These are phyloP conservation scores for Saitozyma sp. DNA, from an alignment of 768 basidiomycete genomes.

Conservation along the genomic window DNA sequence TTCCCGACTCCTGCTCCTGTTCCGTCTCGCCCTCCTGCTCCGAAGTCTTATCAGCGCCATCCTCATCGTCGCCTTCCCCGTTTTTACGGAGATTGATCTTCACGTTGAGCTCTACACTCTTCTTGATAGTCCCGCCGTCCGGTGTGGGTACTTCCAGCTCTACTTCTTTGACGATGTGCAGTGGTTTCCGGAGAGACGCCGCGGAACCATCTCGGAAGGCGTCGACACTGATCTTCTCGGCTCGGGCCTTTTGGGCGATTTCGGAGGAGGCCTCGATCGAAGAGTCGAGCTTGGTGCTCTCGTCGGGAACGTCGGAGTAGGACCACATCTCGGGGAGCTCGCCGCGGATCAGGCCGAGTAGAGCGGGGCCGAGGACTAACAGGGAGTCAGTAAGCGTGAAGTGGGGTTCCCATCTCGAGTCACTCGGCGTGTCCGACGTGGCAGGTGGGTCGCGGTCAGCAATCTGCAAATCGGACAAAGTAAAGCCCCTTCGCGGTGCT, in stretches of 20 bases:
- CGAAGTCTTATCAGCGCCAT: background rate
- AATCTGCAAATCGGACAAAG: no score
- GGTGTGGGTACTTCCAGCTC: constrained; percentile 8
- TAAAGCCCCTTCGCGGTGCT: no score
- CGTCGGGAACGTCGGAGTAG: constrained; percentile 64
- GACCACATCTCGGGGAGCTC: constrained; percentile 71
- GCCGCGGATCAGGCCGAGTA: constrained; percentile 63
- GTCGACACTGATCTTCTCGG: constrained; percentile 5
- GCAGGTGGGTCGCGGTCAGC: no score
- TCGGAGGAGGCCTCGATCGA: constrained; percentile 39
- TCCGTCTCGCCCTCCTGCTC: background rate
- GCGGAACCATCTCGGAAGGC: no score
- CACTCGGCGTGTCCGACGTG: no score
- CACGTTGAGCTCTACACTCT: background rate
- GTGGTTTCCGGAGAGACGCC: no score
- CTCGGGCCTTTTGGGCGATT: constrained; percentile 31
- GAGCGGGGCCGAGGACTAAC: constrained; percentile 64
- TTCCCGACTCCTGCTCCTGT: background rate
- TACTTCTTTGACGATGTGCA: no score
- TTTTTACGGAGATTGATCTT: no score
- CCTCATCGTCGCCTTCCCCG: background rate
- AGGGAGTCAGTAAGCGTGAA: background rate
- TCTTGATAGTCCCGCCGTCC: constrained; percentile 1
- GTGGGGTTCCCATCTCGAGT: background rate
- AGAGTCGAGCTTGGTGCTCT: constrained; percentile 39